Percentiles rank a stretch among this genome's conserved stretches.
These are phyloP conservation scores for Neodidymelliopsis sp. DNA, from an alignment of 2,329 filamentous ascomycete genomes.

Conservation along the genomic window DNA sequence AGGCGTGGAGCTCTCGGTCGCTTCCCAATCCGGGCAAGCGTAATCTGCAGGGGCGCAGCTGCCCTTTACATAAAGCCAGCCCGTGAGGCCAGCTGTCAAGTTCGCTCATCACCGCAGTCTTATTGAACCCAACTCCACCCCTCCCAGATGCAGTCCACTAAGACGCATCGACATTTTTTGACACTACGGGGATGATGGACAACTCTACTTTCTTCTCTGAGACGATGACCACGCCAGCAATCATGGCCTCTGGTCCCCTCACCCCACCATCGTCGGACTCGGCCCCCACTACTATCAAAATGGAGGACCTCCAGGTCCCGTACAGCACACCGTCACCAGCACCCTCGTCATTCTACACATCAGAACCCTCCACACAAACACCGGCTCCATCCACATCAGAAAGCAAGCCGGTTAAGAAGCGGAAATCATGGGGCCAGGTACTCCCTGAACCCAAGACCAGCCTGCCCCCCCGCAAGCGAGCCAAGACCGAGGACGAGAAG, in stretches of 20 bases:
- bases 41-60: slow-evolving; percentile 28
- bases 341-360: slow-evolving; percentile 25
- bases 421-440: slow-evolving; percentile 98
- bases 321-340: slow-evolving; percentile 33
- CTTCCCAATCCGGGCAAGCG: slow-evolving; percentile 22
- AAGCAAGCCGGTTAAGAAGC: slow-evolving; percentile 80
- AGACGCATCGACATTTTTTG: slow-evolving; percentile 36
- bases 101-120: slow-evolving; percentile 38
- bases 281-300: slow-evolving; percentile 49
- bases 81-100: slow-evolving; percentile 40
- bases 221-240: slow-evolving; percentile 33
- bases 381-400: slow-evolving; percentile 31
- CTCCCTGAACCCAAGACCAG: slow-evolving; percentile 96
- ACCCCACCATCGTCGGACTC: slow-evolving; percentile 34
- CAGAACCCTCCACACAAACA: slow-evolving; percentile 28
- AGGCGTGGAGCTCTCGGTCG: slow-evolving; percentile 14
- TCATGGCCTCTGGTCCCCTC: slow-evolving; percentile 33
- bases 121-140: slow-evolving; percentile 37
- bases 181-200: slow-evolving; percentile 40
- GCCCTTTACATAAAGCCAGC: slow-evolving; percentile 44
- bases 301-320: slow-evolving; percentile 50
- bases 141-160: slow-evolving; percentile 42
- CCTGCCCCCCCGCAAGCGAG: slow-evolving; percentile 92
- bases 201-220: slow-evolving; percentile 32
- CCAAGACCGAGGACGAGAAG: slow-evolving; percentile 98